Conservation (phyloP, 2,329 filamentous ascomycete species). For the Aspergillus sp. region DNA sequence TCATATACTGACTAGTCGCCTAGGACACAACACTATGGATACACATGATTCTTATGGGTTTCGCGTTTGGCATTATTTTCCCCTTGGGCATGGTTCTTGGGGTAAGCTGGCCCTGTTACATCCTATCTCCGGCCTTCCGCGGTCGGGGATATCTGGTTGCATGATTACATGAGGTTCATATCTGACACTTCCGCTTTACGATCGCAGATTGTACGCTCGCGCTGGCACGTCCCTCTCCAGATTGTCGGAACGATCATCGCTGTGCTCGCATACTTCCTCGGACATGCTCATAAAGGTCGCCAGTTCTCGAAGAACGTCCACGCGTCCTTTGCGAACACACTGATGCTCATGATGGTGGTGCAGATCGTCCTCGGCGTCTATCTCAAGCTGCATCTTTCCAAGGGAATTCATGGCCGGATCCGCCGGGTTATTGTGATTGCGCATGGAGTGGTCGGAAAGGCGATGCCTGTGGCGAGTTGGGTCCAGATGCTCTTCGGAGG, state of each 20-base stretch:
- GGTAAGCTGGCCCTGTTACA: constrained; percentile 51
- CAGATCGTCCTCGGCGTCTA: constrained; percentile 84
- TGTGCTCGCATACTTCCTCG: constrained; percentile 83
- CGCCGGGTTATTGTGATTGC: constrained; percentile 69
- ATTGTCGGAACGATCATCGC: constrained; percentile 72
- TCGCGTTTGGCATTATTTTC: constrained; percentile 89
- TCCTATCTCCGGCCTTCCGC: constrained; percentile 3
- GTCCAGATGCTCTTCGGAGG: constrained; percentile 94
- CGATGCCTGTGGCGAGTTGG: constrained; percentile 85
- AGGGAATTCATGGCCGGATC: constrained; percentile 77
- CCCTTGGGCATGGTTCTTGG: constrained; percentile 94
- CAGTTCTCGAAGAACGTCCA: constrained; percentile 84
- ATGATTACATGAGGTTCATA: background rate
- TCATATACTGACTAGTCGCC: constrained; percentile 9
- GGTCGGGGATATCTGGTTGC: background rate
- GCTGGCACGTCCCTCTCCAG: constrained; percentile 93
- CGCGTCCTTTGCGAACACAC: constrained; percentile 72
- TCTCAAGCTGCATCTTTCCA: constrained; percentile 84
- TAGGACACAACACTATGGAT: constrained; percentile 84
- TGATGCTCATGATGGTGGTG: constrained; percentile 75
- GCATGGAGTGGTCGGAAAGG: constrained; percentile 82
- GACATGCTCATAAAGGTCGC: constrained; percentile 85
- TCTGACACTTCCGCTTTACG: constrained; percentile 2
- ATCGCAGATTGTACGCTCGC: constrained; percentile 75
- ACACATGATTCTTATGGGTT: constrained; percentile 84